These are phyloP conservation scores for Sungouiella blattae DNA, from an alignment of 805 yeast genomes.

Conservation along the genomic window DNA sequence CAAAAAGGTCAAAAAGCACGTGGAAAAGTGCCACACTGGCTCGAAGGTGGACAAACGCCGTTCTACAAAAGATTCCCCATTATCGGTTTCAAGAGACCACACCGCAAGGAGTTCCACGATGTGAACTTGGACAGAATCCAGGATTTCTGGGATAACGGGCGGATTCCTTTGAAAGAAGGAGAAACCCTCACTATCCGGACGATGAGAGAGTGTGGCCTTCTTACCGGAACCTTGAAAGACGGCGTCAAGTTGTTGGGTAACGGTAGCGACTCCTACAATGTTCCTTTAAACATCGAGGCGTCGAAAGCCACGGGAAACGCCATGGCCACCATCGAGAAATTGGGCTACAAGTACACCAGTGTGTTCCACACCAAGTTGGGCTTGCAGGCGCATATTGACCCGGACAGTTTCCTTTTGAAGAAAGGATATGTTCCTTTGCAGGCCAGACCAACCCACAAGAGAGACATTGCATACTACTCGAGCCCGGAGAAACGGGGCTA, in stretches of 20 bases:
- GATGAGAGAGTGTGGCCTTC: slow-evolving; percentile 71
- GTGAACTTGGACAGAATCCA: slow-evolving; percentile 69
- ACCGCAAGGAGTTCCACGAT: slow-evolving; percentile 49
- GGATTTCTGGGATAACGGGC: slow-evolving; percentile 64
- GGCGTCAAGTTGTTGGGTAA: slow-evolving; percentile 82
- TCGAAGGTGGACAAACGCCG: slow-evolving; percentile 99
- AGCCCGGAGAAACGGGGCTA: slow-evolving; percentile 74
- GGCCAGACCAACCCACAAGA: slow-evolving; percentile 81
- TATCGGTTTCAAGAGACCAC: slow-evolving; percentile 74
- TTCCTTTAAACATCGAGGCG: slow-evolving; percentile 76
- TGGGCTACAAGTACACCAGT: slow-evolving; percentile 74
- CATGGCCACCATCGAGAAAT: slow-evolving; percentile 63
- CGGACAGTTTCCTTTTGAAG: slow-evolving; percentile 62
- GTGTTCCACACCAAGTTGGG: slow-evolving; percentile 62
- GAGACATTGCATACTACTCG: slow-evolving; percentile 76
- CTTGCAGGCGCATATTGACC: slow-evolving; percentile 71
- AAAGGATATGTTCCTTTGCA: slow-evolving; percentile 79
- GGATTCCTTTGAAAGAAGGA: slow-evolving; percentile 54
- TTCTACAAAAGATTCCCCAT: slow-evolving; percentile 81
- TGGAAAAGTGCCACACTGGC: slow-evolving; percentile 85
- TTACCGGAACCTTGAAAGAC: slow-evolving; percentile 66
- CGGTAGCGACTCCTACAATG: slow-evolving; percentile 45
- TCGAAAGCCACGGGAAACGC: slow-evolving; percentile 76
- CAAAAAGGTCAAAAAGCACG: slow-evolving; percentile 98
- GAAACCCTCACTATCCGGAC: slow-evolving; percentile 70